These are phyloP conservation scores for Globisporangium acanthophoron DNA, from an alignment of 352 stramenopile species.

Conservation along the genomic window DNA sequence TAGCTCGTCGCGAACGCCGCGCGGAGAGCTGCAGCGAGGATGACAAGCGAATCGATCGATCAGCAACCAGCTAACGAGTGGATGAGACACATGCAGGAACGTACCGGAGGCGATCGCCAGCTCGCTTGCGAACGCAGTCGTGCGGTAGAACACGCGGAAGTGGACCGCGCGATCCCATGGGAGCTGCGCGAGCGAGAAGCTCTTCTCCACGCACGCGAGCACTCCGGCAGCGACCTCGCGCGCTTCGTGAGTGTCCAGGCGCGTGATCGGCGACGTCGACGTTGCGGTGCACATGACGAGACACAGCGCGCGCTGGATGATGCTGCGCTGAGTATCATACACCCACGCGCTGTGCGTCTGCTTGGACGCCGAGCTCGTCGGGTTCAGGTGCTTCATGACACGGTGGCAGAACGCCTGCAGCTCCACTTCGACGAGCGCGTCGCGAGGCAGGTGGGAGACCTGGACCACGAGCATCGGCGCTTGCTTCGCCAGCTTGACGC, in stretches of 20 bases:
- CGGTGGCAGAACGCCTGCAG: constrained; percentile 68
- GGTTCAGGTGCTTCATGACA: constrained; percentile 45
- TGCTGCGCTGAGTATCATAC: constrained; percentile 22
- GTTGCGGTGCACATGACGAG: constrained; percentile 33
- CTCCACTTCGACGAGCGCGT: constrained; percentile 73
- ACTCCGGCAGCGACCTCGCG: constrained; percentile 15
- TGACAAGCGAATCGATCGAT: not conserved
- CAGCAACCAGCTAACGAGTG: not conserved
- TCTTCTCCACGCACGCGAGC: constrained; percentile 14
- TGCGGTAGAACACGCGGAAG: constrained; percentile 64
- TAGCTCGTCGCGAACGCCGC: not conserved
- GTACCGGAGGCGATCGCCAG: constrained; percentile 34
- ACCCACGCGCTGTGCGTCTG: constrained; percentile 2
- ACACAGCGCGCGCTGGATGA: constrained; percentile 44
- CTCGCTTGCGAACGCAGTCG: constrained; percentile 42
- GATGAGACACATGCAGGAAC: not conserved
- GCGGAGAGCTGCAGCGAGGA: constrained; percentile 4
- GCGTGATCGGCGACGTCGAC: constrained; percentile 1
- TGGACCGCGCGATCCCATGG: constrained; percentile 64
- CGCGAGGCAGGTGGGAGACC: constrained; percentile 60
- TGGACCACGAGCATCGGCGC: constrained; percentile 56
- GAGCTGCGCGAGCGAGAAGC: constrained; percentile 34
- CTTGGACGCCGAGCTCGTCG: constrained; percentile 12
- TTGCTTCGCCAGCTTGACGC: constrained; percentile 35
- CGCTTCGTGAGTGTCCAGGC: constrained; percentile 20